phyloP scores from a whole-genome alignment of 2,329 filamentous ascomycete species.

The Tolypocladium amazonense region DNA sequence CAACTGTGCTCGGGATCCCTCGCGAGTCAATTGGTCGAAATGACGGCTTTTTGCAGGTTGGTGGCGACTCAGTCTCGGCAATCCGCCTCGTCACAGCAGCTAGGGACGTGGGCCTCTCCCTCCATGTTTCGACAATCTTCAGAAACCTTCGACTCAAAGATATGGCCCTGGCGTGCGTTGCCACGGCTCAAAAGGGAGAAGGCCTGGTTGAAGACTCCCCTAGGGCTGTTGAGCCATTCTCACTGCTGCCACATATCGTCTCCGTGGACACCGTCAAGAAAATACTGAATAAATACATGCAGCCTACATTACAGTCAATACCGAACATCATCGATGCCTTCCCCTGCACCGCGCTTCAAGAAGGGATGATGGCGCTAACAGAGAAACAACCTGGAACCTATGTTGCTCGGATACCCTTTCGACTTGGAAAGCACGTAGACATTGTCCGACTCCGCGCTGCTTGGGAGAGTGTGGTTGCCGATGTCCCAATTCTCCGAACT shows the following conservation, averaged over 20 bases:
- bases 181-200: neutral
- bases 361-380: conserved; percentile 16
- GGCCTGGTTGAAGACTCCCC: neutral
- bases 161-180: neutral
- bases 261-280: neutral
- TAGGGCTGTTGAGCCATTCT: conserved; percentile 1
- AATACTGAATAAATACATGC: conserved; percentile 2
- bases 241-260: conserved; percentile 5
- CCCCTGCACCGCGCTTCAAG: conserved; percentile 21
- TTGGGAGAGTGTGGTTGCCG: neutral
- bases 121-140: conserved; percentile 1
- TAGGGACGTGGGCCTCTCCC: neutral
- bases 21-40: neutral
- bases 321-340: conserved; percentile 18
- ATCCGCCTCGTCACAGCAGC: neutral
- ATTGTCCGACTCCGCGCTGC: neutral
- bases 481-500: conserved; percentile 1
- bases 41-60: conserved; percentile 11
- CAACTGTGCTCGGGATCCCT: neutral
- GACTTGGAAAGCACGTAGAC: neutral
- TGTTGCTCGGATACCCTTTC: neutral
- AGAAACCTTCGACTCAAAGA: neutral
- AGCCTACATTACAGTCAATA: neutral
- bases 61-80: conserved; percentile 14
- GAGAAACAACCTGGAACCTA: conserved; percentile 9